A percentile compares a stretch with the other conserved stretches of the same genome.
These are phyloP conservation scores for Pichia rugopelliculosa DNA, from an alignment of 805 yeast genomes.

Conservation along the genomic window DNA sequence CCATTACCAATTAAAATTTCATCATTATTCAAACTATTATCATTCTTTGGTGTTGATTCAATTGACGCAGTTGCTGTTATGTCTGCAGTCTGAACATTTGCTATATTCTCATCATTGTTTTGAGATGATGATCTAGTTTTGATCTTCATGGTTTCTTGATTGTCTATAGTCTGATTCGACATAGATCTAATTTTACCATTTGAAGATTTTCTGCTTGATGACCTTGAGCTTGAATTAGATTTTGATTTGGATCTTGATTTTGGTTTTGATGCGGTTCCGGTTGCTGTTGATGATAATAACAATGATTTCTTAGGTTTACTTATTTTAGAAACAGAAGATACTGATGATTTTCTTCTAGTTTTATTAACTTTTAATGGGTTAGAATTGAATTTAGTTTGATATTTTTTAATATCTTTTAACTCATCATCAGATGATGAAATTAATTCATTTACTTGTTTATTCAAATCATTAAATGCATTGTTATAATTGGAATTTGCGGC, in stretches of 20 bases:
- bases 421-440: background rate
- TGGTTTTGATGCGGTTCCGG: conserved; percentile 6
- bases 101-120: background rate
- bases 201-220: conserved; percentile 5
- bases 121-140: conserved; percentile 1
- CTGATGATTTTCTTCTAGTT: conserved; percentile 3
- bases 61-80: conserved; percentile 11
- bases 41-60: conserved; percentile 3
- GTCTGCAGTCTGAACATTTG: conserved; percentile 9
- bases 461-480: conserved; percentile 6
- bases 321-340: conserved; percentile 7
- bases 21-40: background rate
- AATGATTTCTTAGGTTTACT: conserved; percentile 2
- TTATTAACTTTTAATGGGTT: conserved; percentile 5
- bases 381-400: conserved; percentile 4
- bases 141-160: background rate
- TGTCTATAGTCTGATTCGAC: background rate
- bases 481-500: background rate
- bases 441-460: conserved; percentile 1
- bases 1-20: background rate
- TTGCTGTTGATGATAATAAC: background rate
- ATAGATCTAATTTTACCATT: background rate
- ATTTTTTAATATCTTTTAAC: background rate
- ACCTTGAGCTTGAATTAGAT: conserved; percentile 1
- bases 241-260: conserved; percentile 4